Conservation (phyloP, 352 stramenopile genomes). For the Phytophthora sansomeana region DNA sequence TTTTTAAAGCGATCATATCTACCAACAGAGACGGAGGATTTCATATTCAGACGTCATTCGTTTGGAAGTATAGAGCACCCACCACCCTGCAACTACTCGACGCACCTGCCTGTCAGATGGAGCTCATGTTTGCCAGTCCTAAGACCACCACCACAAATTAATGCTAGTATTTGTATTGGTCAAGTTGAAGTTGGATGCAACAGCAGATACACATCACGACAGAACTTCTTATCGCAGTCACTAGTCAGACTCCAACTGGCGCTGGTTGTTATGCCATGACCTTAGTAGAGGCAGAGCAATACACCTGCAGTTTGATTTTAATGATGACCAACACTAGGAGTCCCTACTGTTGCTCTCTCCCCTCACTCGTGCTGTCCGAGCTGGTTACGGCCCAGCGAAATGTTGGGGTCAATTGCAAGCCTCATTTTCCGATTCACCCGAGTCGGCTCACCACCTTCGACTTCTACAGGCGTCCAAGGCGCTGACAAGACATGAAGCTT, state of each 20-base stretch:
- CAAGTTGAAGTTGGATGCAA: conserved; percentile 19
- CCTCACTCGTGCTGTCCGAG: conserved; percentile 17
- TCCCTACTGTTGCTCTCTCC: conserved; percentile 11
- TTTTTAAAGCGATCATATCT: background rate
- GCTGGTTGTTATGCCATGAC: background rate
- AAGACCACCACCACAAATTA: background rate
- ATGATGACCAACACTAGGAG: conserved; percentile 28
- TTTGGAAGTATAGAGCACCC: conserved; percentile 1
- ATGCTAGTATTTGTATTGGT: conserved; percentile 14
- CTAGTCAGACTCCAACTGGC: conserved; percentile 13
- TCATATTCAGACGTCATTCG: background rate
- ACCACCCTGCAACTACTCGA: background rate
- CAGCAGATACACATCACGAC: background rate
- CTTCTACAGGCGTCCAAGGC: conserved; percentile 1
- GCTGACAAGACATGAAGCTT: conserved; percentile 26
- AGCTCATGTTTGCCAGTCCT: conserved; percentile 8
- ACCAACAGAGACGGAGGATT: background rate
- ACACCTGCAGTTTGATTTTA: conserved; percentile 1
- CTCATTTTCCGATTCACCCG: conserved; percentile 34
- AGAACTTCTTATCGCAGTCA: conserved; percentile 23
- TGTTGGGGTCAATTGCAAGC: too few relatives aligned
- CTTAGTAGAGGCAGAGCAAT: conserved; percentile 29
- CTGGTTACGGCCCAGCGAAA: too few relatives aligned
- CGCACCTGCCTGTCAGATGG: conserved; percentile 8
- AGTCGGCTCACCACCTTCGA: conserved; percentile 15